phyloP scores from a whole-genome alignment of 208 protist species.

The Naegleria fowleri region DNA sequence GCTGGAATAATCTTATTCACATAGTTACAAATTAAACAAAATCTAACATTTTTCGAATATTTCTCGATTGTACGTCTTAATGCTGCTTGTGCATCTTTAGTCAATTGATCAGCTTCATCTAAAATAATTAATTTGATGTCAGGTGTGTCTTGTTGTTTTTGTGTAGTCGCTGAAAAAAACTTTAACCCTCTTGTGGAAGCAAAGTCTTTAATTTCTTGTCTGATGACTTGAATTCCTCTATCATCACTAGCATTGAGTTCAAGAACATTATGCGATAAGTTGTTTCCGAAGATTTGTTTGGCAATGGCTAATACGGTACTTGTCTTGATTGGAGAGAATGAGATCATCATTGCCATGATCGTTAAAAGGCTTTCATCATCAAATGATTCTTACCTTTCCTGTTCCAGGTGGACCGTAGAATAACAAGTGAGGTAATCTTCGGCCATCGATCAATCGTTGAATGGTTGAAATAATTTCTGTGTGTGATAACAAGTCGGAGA shows the following conservation, averaged over 20 bases:
- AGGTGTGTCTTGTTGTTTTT: background rate
- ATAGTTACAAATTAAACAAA: slow-evolving; percentile 99
- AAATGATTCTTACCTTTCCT: slow-evolving; percentile 58
- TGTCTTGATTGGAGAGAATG: too few species aligned
- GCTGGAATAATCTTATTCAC: slow-evolving; percentile 89
- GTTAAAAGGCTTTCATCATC: background rate
- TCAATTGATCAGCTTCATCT: slow-evolving; percentile 99
- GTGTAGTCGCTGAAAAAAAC: slow-evolving; percentile 77
- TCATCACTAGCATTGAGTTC: slow-evolving; percentile 99
- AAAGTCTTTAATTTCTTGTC: slow-evolving; percentile 95
- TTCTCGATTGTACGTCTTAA: slow-evolving; percentile 93
- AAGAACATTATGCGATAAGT: slow-evolving; percentile 66
- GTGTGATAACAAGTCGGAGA: slow-evolving; percentile 83
- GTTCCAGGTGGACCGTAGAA: slow-evolving; percentile 48
- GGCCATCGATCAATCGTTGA: slow-evolving; percentile 75
- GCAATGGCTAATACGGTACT: slow-evolving; percentile 77
- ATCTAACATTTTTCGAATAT: slow-evolving; percentile 92
- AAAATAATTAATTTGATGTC: slow-evolving; percentile 96
- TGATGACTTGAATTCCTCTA: slow-evolving; percentile 95
- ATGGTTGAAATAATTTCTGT: slow-evolving; percentile 80
- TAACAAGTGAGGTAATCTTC: slow-evolving; percentile 92
- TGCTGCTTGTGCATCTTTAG: slow-evolving; percentile 91
- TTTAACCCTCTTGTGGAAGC: slow-evolving; percentile 76
- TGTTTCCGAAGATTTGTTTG: slow-evolving; percentile 82
- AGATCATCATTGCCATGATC: slow-evolving; percentile 43